Base-by-base conservation (phyloP, 1,139 yeast species). In the Lodderomyces jiufengensis region DNA sequence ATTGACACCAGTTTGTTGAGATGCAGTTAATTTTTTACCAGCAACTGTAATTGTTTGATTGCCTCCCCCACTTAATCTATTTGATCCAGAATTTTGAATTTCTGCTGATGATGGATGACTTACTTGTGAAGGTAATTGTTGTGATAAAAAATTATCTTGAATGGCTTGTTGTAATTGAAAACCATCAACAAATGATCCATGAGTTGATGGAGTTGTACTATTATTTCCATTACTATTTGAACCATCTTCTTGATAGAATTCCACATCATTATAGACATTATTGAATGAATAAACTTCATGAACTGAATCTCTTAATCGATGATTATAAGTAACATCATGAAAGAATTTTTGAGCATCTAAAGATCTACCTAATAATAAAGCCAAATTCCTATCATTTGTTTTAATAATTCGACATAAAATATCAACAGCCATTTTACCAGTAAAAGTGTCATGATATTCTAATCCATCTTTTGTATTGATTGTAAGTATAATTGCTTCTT, bases 321-420 rank as follows among this genome's bases (percentile, higher is more conserved):
- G 97, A 50, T 88, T 95, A 59, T 92, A 92, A 0, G 97, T 86
- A 20, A 90, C 97, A 61, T 92, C 98, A 54, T 88, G 96, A 59
- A 92, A 88, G 41, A 87, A 78, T 59, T 86, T 86, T 51, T 92
- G 97, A 1, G 97, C 95, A 61, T 92, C 98, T 42, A 92, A 67
- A 0, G 97, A 84, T 45, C 99, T 73, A 15, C 98, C 98, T 34
- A 94, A 65, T 32, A 92, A 64, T 33, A 92, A 64, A 0, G 97
- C 97, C 53, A 92, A 65, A 50, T 88, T 90, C 43, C 99, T 72
- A 57, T 92, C 98, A 11, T 88, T 84, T 3, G 97, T 90, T 47
- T 95, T 72, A 38, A 92, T 82, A 40, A 92, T 83, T 38, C 84
- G 73, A 42, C 95, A 83, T 40, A 92, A 80, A 18, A 84, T 75